These are phyloP conservation scores for Lichtheimia ramosa DNA, from an alignment of 371 early-diverging fungal species.

Conservation along the genomic window DNA sequence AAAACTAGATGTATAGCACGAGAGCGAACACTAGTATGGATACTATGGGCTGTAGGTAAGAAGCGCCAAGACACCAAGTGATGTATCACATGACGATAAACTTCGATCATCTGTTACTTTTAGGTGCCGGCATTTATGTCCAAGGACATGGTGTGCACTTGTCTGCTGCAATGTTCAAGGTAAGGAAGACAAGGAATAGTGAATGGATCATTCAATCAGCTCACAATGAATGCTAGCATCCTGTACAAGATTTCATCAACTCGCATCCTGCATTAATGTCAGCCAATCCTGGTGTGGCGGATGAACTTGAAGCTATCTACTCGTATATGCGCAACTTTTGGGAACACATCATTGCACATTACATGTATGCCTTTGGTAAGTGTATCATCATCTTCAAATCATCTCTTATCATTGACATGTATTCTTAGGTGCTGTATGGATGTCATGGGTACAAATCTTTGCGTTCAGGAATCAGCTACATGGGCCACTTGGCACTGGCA, in stretches of 20 bases:
- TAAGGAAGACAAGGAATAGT: conserved; percentile 3
- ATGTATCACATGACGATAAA: neutral
- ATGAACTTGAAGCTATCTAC: conserved; percentile 35
- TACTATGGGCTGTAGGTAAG: conserved; percentile 25
- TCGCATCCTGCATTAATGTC: conserved; percentile 35
- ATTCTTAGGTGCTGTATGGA: conserved; percentile 45
- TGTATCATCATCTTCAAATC: neutral
- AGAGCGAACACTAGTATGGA: conserved; percentile 34
- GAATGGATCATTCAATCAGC: neutral
- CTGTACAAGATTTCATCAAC: conserved; percentile 42
- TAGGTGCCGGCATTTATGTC: conserved; percentile 44
- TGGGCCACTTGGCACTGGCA: conserved; percentile 22
- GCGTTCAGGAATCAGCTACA: conserved; percentile 47
- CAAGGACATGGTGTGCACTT: conserved; percentile 51
- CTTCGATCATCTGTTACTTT: neutral
- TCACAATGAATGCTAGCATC: conserved; percentile 26
- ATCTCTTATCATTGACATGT: neutral
- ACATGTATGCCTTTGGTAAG: conserved; percentile 51
- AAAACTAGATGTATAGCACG: conserved; percentile 6
- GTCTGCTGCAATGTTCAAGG: conserved; percentile 50
- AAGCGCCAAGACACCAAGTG: neutral
- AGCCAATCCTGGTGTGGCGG: conserved; percentile 36
- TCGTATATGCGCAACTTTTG: conserved; percentile 51
- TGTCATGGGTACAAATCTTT: conserved; percentile 56
- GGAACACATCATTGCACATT: conserved; percentile 62